phyloP scores from a whole-genome alignment of 805 yeast genomes.

The Candida takata region DNA sequence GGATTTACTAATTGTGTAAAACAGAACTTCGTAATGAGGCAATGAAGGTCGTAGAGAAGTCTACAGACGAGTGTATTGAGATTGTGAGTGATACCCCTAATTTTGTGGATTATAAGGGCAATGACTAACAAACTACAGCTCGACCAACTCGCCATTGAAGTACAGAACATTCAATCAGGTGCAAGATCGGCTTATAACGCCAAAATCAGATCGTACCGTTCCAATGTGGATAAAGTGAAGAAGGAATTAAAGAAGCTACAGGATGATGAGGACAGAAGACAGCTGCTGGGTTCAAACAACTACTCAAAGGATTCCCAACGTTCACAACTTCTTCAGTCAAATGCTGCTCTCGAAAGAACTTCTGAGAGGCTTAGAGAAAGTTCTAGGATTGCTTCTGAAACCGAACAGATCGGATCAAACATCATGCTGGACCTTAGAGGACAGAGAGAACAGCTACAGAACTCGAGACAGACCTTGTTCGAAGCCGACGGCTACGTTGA shows the following conservation, averaged over 20 bases:
- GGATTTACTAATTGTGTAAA: too few species aligned
- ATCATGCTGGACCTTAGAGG: slow-evolving; percentile 83
- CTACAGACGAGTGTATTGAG: slow-evolving; percentile 76
- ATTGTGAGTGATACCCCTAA: slow-evolving; percentile 30
- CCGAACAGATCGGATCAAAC: slow-evolving; percentile 86
- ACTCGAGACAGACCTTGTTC: slow-evolving; percentile 76
- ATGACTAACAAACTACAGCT: too few species aligned
- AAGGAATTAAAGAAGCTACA: slow-evolving; percentile 44
- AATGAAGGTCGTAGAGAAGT: slow-evolving; percentile 53
- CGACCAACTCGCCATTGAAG: slow-evolving; percentile 84
- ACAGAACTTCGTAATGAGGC: slow-evolving; percentile 48
- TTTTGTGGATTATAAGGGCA: too few species aligned
- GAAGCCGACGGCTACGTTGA: slow-evolving; percentile 94
- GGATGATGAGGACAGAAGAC: slow-evolving; percentile 67
- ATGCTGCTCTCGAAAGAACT: slow-evolving; percentile 74
- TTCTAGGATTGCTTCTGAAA: slow-evolving; percentile 85
- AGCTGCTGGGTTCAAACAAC: slow-evolving; percentile 54
- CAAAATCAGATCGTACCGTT: slow-evolving; percentile 64
- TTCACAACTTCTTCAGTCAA: slow-evolving; percentile 69
- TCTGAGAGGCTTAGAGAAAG: slow-evolving; percentile 80
- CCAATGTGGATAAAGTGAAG: slow-evolving; percentile 54
- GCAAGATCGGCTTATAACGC: slow-evolving; percentile 65
- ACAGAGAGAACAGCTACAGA: slow-evolving; percentile 86
- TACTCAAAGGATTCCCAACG: slow-evolving; percentile 55
- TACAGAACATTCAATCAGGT: slow-evolving; percentile 73